phyloP scores from a whole-genome alignment of 805 yeast species.

The Yamadazyma nakazawae region DNA sequence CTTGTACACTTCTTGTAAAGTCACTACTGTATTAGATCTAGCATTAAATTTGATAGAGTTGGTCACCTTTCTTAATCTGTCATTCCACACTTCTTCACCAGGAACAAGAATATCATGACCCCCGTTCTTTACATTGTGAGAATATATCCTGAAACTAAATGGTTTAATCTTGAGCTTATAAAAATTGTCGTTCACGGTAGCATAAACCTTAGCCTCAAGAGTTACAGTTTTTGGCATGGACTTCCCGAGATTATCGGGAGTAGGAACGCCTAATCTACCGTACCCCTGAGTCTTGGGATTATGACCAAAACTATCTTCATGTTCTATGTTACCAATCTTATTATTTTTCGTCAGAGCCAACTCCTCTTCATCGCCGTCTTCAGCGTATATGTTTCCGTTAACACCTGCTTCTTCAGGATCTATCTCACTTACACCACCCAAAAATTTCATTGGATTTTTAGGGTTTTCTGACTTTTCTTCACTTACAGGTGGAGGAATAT shows the following conservation, averaged over 20 bases:
- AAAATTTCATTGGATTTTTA: constrained; percentile 19
- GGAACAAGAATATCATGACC: constrained; percentile 19
- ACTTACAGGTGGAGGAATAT: background rate
- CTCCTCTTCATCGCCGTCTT: constrained; percentile 15
- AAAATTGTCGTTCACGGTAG: constrained; percentile 16
- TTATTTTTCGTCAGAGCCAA: constrained; percentile 6
- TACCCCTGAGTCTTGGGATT: constrained; percentile 9
- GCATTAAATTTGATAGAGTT: constrained; percentile 27
- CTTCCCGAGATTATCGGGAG: constrained; percentile 4
- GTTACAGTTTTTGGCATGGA: constrained; percentile 8
- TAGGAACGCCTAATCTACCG: constrained; percentile 13
- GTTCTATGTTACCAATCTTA: constrained; percentile 12
- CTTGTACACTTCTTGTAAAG: constrained; percentile 38
- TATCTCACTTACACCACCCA: constrained; percentile 22
- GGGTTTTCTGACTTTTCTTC: constrained; percentile 12
- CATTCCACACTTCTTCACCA: constrained; percentile 28
- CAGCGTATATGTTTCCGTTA: constrained; percentile 15
- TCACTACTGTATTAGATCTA: constrained; percentile 27
- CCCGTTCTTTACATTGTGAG: constrained; percentile 35
- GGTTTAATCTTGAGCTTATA: constrained; percentile 10
- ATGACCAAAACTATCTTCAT: constrained; percentile 11
- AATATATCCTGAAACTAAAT: constrained; percentile 29
- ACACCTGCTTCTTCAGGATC: constrained; percentile 17
- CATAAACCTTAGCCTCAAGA: constrained; percentile 5
- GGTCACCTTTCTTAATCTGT: constrained; percentile 16